Evolutionary conservation across 2,329 filamentous ascomycete genomes (phyloP).

Genomic region (Cladorrhinum sp.): DNA sequence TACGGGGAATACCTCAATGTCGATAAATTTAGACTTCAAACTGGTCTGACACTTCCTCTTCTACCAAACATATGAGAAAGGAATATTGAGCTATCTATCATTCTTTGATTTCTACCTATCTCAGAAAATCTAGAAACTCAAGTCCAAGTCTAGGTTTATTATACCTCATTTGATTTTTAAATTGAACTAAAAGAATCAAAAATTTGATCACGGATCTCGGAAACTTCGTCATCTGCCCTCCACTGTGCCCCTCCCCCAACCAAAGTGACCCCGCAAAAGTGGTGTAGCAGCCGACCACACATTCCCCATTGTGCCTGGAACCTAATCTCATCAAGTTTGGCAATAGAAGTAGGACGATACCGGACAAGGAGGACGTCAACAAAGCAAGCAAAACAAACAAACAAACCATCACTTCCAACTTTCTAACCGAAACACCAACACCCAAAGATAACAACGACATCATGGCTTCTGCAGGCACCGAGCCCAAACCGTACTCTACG

Average conservation of each 20-base stretch:
- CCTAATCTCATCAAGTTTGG: slow-evolving; percentile 1
- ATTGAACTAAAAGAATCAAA: not conserved
- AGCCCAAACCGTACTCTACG: slow-evolving; percentile 26
- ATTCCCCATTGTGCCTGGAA: slow-evolving; percentile 2
- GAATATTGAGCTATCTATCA: not conserved
- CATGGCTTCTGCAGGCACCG: slow-evolving; percentile 16
- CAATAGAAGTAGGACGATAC: not conserved
- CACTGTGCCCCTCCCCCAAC: not conserved
- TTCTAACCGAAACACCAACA: too few relatives aligned
- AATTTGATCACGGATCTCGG: not conserved
- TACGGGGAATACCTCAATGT: not conserved
- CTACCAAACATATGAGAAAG: not conserved
- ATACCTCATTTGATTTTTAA: not conserved
- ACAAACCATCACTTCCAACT: not conserved
- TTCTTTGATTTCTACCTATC: not conserved
- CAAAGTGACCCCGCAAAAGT: slow-evolving; percentile 2
- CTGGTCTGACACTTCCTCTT: not conserved
- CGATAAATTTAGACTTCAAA: not conserved
- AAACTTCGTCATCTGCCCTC: not conserved
- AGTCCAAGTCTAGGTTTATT: not conserved
- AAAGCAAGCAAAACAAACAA: not conserved
- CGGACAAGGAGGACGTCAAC: not conserved
- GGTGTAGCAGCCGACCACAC: not conserved
- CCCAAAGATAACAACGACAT: not conserved
- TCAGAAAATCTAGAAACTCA: not conserved